A percentile compares a stretch with the other conserved stretches of the same genome.
These are phyloP conservation scores for Plenodomus lindquistii DNA, from an alignment of 2,329 filamentous ascomycete species.

Conservation along the genomic window DNA sequence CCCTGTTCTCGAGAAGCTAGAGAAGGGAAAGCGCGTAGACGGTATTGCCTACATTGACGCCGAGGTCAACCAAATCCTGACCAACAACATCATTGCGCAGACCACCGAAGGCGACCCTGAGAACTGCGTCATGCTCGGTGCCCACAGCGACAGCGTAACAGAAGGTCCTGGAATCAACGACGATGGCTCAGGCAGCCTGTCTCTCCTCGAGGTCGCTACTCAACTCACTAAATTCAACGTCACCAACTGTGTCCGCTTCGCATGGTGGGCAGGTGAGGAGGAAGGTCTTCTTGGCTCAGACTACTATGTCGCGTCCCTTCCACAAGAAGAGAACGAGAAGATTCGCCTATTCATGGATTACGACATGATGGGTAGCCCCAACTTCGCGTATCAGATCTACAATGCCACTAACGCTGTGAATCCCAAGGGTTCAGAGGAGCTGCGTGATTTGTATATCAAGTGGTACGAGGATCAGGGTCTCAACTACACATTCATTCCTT, in stretches of 20 bases:
- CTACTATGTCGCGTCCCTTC: constrained; percentile 44
- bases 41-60: constrained; percentile 53
- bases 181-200: constrained; percentile 46
- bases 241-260: constrained; percentile 47
- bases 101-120: constrained; percentile 44
- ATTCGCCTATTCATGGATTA: constrained; percentile 51
- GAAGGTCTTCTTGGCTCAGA: constrained; percentile 46
- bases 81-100: constrained; percentile 49
- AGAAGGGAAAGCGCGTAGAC: constrained; percentile 52
- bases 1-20: constrained; percentile 54
- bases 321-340: constrained; percentile 43
- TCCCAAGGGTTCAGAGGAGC: constrained; percentile 42
- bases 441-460: constrained; percentile 44
- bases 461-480: constrained; percentile 44
- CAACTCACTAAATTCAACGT: constrained; percentile 46
- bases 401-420: constrained; percentile 45
- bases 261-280: constrained; percentile 47
- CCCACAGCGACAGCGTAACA: constrained; percentile 47
- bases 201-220: constrained; percentile 46
- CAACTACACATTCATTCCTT: constrained; percentile 46
- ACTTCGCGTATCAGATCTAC: constrained; percentile 48
- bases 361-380: constrained; percentile 49
- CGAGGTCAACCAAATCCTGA: constrained; percentile 54
- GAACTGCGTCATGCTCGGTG: constrained; percentile 48
- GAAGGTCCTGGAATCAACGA: constrained; percentile 50